A percentile compares a stretch with the other conserved stretches of the same genome.
Conservation (phyloP, 768 basidiomycete species). For the Cubamyces lactineus region DNA sequence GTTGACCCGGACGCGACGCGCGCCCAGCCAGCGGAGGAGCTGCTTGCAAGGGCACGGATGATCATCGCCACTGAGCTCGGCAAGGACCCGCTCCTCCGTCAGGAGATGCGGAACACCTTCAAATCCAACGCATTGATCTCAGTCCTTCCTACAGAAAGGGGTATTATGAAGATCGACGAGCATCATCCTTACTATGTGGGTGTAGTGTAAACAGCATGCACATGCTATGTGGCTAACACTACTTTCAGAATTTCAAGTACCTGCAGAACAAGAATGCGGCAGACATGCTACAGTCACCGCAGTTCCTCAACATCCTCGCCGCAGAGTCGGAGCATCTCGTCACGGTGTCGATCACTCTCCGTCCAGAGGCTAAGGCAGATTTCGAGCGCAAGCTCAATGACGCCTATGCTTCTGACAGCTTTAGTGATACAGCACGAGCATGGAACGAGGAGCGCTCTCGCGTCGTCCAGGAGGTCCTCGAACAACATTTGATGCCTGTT, state of each 20-base stretch:
- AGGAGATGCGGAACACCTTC: conserved; percentile 76
- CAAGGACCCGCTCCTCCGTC: conserved; percentile 87
- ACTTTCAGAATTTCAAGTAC: conserved; percentile 89
- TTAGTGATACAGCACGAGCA: conserved; percentile 80
- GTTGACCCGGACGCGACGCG: conserved; percentile 66
- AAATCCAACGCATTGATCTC: conserved; percentile 74
- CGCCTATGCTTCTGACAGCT: conserved; percentile 83
- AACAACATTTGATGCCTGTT: conserved; percentile 80
- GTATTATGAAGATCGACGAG: conserved; percentile 75
- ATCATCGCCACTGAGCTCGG: conserved; percentile 89
- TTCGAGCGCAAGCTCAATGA: conserved; percentile 79
- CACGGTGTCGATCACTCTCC: conserved; percentile 70
- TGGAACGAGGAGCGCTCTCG: conserved; percentile 90
- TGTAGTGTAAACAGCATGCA: too few relatives aligned
- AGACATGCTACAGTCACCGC: conserved; percentile 69
- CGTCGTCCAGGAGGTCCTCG: conserved; percentile 77
- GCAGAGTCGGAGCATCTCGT: conserved; percentile 92
- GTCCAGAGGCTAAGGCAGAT: conserved; percentile 58
- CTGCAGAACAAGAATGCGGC: conserved; percentile 74
- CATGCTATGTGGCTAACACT: background rate
- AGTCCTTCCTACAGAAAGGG: conserved; percentile 86
- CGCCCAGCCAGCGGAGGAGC: conserved; percentile 62
- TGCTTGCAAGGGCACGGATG: conserved; percentile 75
- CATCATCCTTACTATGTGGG: conserved; percentile 73
- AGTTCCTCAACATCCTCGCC: conserved; percentile 88